Base-by-base conservation (phyloP, 768 basidiomycete species). In the Suillus weaverae region DNA sequence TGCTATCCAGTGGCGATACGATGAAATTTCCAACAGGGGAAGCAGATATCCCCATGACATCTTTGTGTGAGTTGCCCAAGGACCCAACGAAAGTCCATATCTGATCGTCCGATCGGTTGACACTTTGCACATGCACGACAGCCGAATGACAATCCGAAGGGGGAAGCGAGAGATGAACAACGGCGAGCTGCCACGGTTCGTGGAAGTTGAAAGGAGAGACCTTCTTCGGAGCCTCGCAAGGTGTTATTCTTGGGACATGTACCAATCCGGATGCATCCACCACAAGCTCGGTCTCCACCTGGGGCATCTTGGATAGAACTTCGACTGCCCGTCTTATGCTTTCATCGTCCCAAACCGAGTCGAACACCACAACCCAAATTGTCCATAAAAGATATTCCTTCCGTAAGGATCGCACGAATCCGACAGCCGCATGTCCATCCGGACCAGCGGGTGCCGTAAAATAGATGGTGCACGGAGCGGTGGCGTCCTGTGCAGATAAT, bases 341-440 rank as follows among this genome's bases (percentile, higher is more conserved):
- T 10, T 50, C 48, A 22, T 35, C 30, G 44, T 14, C 20, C 62
- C 62, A 62, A n/a, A 0, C 39, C 14, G 55, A 48, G 16, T 71
- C 70, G 65, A 78, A 79, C 44, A 74, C 68, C 26, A 71, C 73
- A 11, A 74, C 57, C n/a, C 69, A 68, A 48, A 78, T 72, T 8
- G 66, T 70, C 75, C 78, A 79, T 3, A 70, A 57, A 10, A 67
- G 67, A 57, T 71, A 77, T 64, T 80, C 79, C 46, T 70, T 70
- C 3, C 71, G 66, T 16, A 79, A 66, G 9, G 75, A 69, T 39
- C 76, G 62, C 10, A 71, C 65, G 35, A 81, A 70, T 2, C 80
- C 80, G 20, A 69, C 60, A 1, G 73, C 73, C n/a, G 73, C 73
- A 35, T 71, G 72, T 8, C 77, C 77, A 61, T 76, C 70, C 26